Evolutionary conservation across 1,284 basidiomycete genomes (phyloP), one percentile per base, ranked within the genome.

Genomic region (Fomitopsis schrenkii): DNA sequence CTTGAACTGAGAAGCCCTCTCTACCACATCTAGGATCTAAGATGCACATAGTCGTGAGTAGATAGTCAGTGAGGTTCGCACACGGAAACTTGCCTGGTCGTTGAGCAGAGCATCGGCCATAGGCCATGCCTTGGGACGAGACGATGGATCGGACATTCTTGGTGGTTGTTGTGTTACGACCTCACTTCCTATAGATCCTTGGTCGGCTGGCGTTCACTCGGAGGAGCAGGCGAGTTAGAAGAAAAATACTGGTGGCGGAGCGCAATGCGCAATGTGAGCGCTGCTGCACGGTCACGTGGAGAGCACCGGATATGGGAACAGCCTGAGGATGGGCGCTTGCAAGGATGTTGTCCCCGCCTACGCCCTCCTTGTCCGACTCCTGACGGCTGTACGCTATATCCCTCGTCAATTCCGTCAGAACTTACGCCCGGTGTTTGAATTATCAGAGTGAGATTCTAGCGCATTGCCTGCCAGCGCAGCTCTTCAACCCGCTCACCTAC

Each of bases 1-100:
- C 79, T 97, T 96, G 82, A 96, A 97, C 76, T 95, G 91, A 41
- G 86, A 83, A 54, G 93, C 93, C 78, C 95, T 92, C 78, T 95
- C 91, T 41, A 94, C 88, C 62, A 96, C 81, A 70, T 96, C 94
- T 62, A 97, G 82, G 71, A 96, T 94, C 94, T 95, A 71, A 22
- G 10, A 60, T 60, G 58, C 52, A 48, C 41, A n/a, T n/a, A 8
- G 56, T 28, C 7, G 10, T 64, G 58, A 40, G 54, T n/a, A 19
- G 26, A 26, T 30, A 55, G 41, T 19, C n/a, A 50, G 57, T 64
- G 19, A 4, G 68, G 71, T 67, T 68, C 64, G 63, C 73, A 68
- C 35, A 59, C 48, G 62, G 53, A 45, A 66, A 77, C 87, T 69
- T 70, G 98, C 97, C 75, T 93, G 88, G 85, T 98, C 98, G 74